Evolutionary conservation across 495 filamentous ascomycete genomes (phyloP).

Genomic region (Penicillium cosmopolitanum): DNA sequence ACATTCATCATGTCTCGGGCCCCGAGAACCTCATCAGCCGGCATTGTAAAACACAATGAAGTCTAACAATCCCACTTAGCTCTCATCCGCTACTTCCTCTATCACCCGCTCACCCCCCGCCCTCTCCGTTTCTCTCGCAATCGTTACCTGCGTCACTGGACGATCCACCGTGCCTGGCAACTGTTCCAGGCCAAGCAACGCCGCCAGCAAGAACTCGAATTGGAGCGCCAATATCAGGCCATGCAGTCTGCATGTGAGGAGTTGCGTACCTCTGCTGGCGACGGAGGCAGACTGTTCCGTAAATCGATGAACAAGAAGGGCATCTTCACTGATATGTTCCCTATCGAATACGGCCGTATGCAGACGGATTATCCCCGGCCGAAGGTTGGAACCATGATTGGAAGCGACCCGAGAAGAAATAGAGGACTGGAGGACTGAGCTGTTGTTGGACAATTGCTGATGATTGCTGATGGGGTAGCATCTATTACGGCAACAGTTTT

Average conservation of each 20-base stretch:
- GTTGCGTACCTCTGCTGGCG: constrained; percentile 69
- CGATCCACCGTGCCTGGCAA: constrained; percentile 94
- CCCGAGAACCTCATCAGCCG: background rate
- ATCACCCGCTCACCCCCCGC: constrained; percentile 67
- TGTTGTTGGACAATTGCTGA: constrained; percentile 5
- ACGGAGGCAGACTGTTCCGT: constrained; percentile 79
- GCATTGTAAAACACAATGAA: constrained; percentile 6
- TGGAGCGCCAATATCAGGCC: constrained; percentile 75
- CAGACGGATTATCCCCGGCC: constrained; percentile 77
- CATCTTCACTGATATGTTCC: constrained; percentile 65
- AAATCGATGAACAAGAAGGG: constrained; percentile 85
- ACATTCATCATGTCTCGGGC: background rate
- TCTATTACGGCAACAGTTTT: constrained; percentile 14
- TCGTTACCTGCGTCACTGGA: constrained; percentile 94
- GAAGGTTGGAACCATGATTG: constrained; percentile 78
- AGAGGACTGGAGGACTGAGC: constrained; percentile 7
- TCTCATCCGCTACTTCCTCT: constrained; percentile 67
- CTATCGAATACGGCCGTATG: constrained; percentile 84
- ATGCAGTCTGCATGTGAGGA: constrained; percentile 84
- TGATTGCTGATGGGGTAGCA: constrained; percentile 9
- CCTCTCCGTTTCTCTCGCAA: constrained; percentile 85
- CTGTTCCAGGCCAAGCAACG: constrained; percentile 69
- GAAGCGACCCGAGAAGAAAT: constrained; percentile 43
- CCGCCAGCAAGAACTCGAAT: constrained; percentile 58
- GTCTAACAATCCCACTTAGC: constrained; percentile 37